Base-by-base conservation (phyloP, 1,139 yeast genomes). In the Eremothecium sinecaudum region DNA sequence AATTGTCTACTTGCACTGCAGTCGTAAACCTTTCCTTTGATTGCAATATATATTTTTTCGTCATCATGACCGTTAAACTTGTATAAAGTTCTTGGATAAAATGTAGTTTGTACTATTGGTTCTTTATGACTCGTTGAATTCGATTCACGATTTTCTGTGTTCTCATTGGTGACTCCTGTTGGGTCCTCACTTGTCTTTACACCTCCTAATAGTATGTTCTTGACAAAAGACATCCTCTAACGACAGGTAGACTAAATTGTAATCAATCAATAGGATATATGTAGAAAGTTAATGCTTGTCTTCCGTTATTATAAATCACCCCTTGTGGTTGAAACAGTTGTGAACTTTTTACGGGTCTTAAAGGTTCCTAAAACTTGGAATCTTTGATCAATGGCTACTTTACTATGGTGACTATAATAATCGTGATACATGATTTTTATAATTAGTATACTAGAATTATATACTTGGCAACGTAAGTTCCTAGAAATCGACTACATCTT, bases 11-110 rank as follows among this genome's bases (percentile, higher is more conserved):
- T 95, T 16, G 69, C 66, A 8, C 83, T 66, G 17, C 86, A 95
- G 53, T 90, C 95, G 53, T 73, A 90, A 4, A 90, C 95, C 29
- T 71, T 76, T 2, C 95, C 94, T 48, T 69, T 74, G 11, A 90
- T 84, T 0, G 84, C 94, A 48, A 90, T 73, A 52, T 79, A 78
- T 24, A 92, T 86, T 47, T 74, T 75, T 33, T 79, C 78, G 36
- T 75, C 78, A 44, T 80, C 86, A 31, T 64, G 71, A 1, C 98
- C 97, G 55, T 90, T 84, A 63, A 64, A 86, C 50, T 76, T 77
- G 40, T 71, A 71, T 22, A 90, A 65, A 2, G 83, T 71, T 37
- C 63, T 56, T 11, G 96, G 96, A 2, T 92, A 84, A 62, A 80
- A 90, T 32, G 69, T 69, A n/a, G 82, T 81, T 47, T 74, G 83